phyloP scores from a whole-genome alignment of 257 asterid genomes.

The Fraxinus pennsylvanica region DNA sequence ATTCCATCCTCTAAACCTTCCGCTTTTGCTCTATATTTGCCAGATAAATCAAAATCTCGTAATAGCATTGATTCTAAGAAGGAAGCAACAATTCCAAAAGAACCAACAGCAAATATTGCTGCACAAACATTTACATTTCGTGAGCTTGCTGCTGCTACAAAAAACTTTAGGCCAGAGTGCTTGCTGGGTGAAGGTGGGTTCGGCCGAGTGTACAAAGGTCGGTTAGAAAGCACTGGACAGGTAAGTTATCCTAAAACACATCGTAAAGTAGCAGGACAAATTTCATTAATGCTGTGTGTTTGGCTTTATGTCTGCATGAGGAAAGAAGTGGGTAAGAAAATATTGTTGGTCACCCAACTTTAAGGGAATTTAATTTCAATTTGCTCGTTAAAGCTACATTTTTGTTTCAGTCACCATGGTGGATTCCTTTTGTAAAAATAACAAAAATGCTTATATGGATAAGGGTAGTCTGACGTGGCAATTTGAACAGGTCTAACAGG shows the following conservation, averaged over 20 bases:
- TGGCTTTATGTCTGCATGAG: background rate
- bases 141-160: slow-evolving; percentile 86
- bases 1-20: background rate
- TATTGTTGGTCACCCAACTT: background rate
- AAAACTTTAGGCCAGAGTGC: slow-evolving; percentile 72
- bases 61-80: slow-evolving; percentile 65
- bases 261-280: background rate
- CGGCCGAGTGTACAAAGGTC: slow-evolving; percentile 91
- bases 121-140: slow-evolving; percentile 89
- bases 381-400: background rate
- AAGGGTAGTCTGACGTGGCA: background rate
- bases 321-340: background rate
- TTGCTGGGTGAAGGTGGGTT: slow-evolving; percentile 97
- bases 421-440: background rate
- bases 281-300: background rate
- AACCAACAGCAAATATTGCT: slow-evolving; percentile 77
- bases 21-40: slow-evolving; percentile 16
- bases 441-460: background rate
- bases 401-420: background rate
- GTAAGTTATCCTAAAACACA: slow-evolving; percentile 33
- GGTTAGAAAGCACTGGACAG: slow-evolving; percentile 79
- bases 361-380: background rate
- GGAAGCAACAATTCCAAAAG: slow-evolving; percentile 60
- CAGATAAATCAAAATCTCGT: slow-evolving; percentile 70
- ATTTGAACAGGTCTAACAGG: background rate